A percentile compares a stretch with the other conserved stretches of the same genome.
phyloP scores from a whole-genome alignment of 2,329 filamentous ascomycete genomes.

The Xylariomycetidae sp. region DNA sequence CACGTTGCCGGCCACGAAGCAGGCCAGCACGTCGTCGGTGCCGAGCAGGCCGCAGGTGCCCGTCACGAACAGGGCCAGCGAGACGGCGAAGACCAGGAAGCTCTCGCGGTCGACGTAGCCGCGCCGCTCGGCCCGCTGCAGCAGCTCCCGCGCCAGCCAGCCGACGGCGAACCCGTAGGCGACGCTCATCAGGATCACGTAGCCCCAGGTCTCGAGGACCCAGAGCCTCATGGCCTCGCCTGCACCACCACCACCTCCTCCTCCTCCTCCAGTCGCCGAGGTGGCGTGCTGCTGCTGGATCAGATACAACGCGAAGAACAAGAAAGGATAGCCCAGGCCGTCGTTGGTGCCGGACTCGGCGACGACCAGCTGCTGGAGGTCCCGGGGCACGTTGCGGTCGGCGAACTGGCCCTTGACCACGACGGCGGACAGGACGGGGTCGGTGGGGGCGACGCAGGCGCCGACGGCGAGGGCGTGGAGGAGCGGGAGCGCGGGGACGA shows the following conservation, averaged over 20 bases:
- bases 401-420: conserved; percentile 44
- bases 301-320: conserved; percentile 63
- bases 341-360: conserved; percentile 68
- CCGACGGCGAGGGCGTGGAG: conserved; percentile 61
- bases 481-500: conserved; percentile 7
- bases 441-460: conserved; percentile 66
- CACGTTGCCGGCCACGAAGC: conserved; percentile 21
- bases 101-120: conserved; percentile 6
- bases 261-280: too few relatives aligned
- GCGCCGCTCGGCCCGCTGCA: conserved; percentile 6
- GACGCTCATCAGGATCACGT: conserved; percentile 60
- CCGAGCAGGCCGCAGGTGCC: conserved; percentile 20
- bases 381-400: conserved; percentile 64
- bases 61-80: conserved; percentile 10
- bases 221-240: conserved; percentile 53
- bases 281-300: conserved; percentile 1
- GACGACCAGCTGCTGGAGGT: conserved; percentile 58
- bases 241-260: not conserved
- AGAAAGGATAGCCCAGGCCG: conserved; percentile 65
- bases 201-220: conserved; percentile 65
- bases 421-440: conserved; percentile 64
- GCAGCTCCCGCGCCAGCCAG: conserved; percentile 58
- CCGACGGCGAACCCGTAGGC: conserved; percentile 60
- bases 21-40: conserved; percentile 23
- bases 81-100: conserved; percentile 5